phyloP scores from a whole-genome alignment of 2,329 filamentous ascomycete species.

The Aureobasidium sp. region DNA sequence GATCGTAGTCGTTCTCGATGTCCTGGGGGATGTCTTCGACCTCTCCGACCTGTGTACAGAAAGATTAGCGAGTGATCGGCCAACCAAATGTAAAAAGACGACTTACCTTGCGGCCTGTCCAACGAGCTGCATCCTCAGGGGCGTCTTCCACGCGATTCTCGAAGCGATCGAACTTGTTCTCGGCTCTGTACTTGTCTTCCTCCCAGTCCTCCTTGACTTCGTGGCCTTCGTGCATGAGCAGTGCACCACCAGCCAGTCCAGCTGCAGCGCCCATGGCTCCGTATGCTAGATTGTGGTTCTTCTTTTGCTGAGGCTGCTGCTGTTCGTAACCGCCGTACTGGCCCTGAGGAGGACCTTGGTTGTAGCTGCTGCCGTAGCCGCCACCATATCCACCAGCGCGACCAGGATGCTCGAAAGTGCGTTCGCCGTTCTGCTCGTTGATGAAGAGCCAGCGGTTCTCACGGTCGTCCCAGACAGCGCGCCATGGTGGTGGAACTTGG shows the following conservation, averaged over 20 bases:
- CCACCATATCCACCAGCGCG: slow-evolving; percentile 16
- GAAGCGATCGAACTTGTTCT: slow-evolving; percentile 21
- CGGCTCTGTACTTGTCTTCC: slow-evolving; percentile 24
- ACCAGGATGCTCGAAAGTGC: slow-evolving; percentile 34
- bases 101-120: slow-evolving; percentile 35
- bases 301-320: slow-evolving; percentile 1
- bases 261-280: slow-evolving; percentile 35
- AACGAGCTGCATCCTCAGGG: slow-evolving; percentile 38
- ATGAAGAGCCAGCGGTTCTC: slow-evolving; percentile 39
- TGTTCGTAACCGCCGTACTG: slow-evolving; percentile 15
- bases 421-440: slow-evolving; percentile 41
- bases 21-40: slow-evolving; percentile 35
- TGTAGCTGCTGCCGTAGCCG: slow-evolving; percentile 19
- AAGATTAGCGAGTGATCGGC: background rate
- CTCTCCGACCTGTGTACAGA: slow-evolving; percentile 28
- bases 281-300: slow-evolving; percentile 29
- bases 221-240: slow-evolving; percentile 41
- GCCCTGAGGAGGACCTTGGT: slow-evolving; percentile 18
- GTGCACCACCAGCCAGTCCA: slow-evolving; percentile 37
- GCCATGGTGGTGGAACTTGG: slow-evolving; percentile 37
- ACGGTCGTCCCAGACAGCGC: slow-evolving; percentile 37
- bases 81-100: background rate
- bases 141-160: slow-evolving; percentile 33
- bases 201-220: slow-evolving; percentile 31
- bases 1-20: slow-evolving; percentile 28